phyloP scores from a whole-genome alignment of 202 grass and related monocot genomes.

The Hordeum pubiflorum region DNA sequence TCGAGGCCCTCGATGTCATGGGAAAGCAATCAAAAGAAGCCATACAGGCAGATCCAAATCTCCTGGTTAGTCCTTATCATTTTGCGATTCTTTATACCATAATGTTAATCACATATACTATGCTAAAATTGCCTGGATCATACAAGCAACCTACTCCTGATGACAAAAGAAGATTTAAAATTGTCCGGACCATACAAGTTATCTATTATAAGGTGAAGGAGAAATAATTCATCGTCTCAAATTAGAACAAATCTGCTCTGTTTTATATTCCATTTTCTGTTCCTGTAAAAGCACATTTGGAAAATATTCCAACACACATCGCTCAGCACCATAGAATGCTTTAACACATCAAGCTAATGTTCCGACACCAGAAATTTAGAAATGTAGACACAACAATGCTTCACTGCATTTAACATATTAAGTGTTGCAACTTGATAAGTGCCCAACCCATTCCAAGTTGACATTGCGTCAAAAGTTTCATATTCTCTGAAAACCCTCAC shows the following conservation, averaged over 20 bases:
- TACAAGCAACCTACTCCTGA: slow-evolving; percentile 51
- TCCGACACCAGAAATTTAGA: slow-evolving; percentile 56
- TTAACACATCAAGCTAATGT: slow-evolving; percentile 72
- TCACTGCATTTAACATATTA: slow-evolving; percentile 59
- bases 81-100: background rate
- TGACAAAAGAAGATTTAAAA: slow-evolving; percentile 61
- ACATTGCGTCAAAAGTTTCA: slow-evolving; percentile 49
- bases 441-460: slow-evolving; percentile 58
- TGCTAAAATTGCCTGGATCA: slow-evolving; percentile 65
- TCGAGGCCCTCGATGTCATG: no score
- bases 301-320: background rate
- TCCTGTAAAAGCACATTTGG: background rate
- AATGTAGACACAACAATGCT: slow-evolving; percentile 36
- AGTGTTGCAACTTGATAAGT: slow-evolving; percentile 52
- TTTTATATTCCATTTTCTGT: background rate
- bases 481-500: slow-evolving; percentile 42
- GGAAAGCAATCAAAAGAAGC: slow-evolving; percentile 45
- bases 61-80: background rate
- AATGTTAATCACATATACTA: slow-evolving; percentile 4
- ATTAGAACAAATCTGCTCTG: slow-evolving; percentile 66
- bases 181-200: background rate
- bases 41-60: slow-evolving; percentile 37
- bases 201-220: slow-evolving; percentile 61
- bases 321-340: slow-evolving; percentile 55
- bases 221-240: slow-evolving; percentile 70